Base-by-base conservation (phyloP, 176 grass and related monocot genomes). In the Metroxylon sagu region DNA sequence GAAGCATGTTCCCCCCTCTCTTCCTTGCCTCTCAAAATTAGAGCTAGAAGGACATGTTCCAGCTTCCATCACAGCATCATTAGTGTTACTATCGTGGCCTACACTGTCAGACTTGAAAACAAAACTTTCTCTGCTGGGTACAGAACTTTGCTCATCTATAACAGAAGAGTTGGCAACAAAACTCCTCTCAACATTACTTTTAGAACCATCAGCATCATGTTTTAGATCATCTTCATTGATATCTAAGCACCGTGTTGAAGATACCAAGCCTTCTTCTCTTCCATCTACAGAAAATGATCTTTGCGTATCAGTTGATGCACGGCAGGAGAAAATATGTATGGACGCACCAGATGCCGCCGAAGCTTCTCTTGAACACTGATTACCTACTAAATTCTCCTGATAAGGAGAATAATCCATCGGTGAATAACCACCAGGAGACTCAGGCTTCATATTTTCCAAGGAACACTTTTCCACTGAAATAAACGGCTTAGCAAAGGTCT, bases 401-500 rank as follows among this genome's bases (percentile, higher is more conserved):
- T 95, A 89, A 56, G 89, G 89, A 55, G 89, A 95, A 71, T 71
- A 95, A 64, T 95, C 89, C 89, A 89, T 95, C 56, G 89, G 89
- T 56, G 89, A 94, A 82, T 66, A 88, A n/a, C 76, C 80, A 66
- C 74, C 81, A 48, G 67, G 67, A 19, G 68, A 76, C 64, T 80
- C 78, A 17, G 70, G 70, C 53, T 43, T 43, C 35, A 14, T 14
- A 43, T 43, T 43, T 43, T 43, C 35, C 35, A 43, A 43, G 8
- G 35, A 10, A 14, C 35, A 0, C 7, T 43, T 43, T 43, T 43
- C 35, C 10, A 14, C 3, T 43, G 35, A 43, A 43, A 43, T 43
- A 43, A 43, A 43, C 14, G 35, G 35, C 14, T 43, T 43, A 43
- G 35, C 8, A 43, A 43, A 43, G 35, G 35, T 43, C 35, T 14